Percentiles rank a stretch among this genome's conserved stretches.
phyloP scores from a whole-genome alignment of 1,139 yeast species.

The Lodderomyces beijingensis region DNA sequence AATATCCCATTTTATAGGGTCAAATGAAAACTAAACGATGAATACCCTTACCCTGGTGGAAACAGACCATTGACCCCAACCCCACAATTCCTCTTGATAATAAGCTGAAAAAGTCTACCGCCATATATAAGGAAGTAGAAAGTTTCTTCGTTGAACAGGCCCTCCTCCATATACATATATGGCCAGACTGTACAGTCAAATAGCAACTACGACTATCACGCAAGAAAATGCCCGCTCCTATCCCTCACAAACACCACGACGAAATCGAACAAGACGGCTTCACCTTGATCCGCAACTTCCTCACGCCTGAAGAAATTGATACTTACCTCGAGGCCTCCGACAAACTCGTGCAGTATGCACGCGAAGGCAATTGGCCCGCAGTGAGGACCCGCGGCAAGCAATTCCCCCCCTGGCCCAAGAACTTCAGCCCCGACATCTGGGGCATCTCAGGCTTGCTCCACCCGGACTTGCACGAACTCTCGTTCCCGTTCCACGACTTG shows the following conservation, averaged over 20 bases:
- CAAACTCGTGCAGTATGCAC: slow-evolving; percentile 40
- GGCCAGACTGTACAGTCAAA: too few relatives aligned
- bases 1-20: too few relatives aligned
- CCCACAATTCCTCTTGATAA: too few relatives aligned
- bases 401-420: slow-evolving; percentile 58
- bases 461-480: slow-evolving; percentile 39
- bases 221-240: slow-evolving; percentile 12
- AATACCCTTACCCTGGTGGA: too few relatives aligned
- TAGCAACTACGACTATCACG: too few relatives aligned
- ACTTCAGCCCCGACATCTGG: slow-evolving; percentile 55
- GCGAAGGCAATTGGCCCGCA: slow-evolving; percentile 50
- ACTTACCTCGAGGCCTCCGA: slow-evolving; percentile 37
- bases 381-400: slow-evolving; percentile 55
- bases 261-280: slow-evolving; percentile 44
- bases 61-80: too few relatives aligned
- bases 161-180: too few relatives aligned
- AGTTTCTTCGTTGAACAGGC: too few relatives aligned
- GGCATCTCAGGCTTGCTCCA: slow-evolving; percentile 50
- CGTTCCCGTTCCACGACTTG: slow-evolving; percentile 40
- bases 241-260: slow-evolving; percentile 20
- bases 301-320: slow-evolving; percentile 38
- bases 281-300: slow-evolving; percentile 39
- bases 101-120: too few relatives aligned
- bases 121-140: too few relatives aligned
- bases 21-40: too few relatives aligned